Evolutionary conservation across 1,284 basidiomycete species (phyloP), one percentile per base, ranked within the genome.

Genomic region (Malassezia globosa): DNA sequence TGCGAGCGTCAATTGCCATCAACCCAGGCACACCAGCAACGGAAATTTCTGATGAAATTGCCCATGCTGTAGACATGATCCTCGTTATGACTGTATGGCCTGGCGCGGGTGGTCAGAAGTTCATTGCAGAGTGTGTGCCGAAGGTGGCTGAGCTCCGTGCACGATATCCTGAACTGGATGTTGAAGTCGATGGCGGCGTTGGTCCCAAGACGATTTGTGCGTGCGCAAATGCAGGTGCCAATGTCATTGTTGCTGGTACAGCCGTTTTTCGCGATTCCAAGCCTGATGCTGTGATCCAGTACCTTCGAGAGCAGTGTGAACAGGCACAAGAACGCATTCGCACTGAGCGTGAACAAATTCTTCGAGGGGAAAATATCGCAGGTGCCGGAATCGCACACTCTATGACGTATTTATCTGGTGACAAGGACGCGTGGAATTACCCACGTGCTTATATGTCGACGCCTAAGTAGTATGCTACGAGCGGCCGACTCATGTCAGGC

Each of bases 111-210:
- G 94, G 94, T 1, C 94, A 99, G 72, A 95, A 94, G 73, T 96
- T 99, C 75, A 78, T 95, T 66, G 82, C 87, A 18, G 81, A 87
- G 63, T 96, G 90, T 69, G 82, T 97, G 45, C 81, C 84, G 56
- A 94, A 94, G 55, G 73, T 95, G 11, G 76, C 82, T n/a, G 87
- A 96, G 67, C 81, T 99, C 44, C 82, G 94, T 16, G 77, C 79
- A 16, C 81, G 90, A 22, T 97, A 94, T 76, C 88, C 88, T 3
- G 85, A 72, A 66, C 72, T 72, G 1, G 85, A 97, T 68, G 94
- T 99, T 57, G 82, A 99, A 74, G 94, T 99, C 45, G 94, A 99
- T 73, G 94, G 94, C 31, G 94, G 94, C 31, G 86, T 99, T 14
- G 85, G 87, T 5, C 85, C 87, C 6, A 84, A 84, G 61, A 97